Evolutionary conservation across 345 rosid genomes (phyloP), one percentile per base, ranked within the genome.

Genomic region (Gossypium herbaceum): DNA sequence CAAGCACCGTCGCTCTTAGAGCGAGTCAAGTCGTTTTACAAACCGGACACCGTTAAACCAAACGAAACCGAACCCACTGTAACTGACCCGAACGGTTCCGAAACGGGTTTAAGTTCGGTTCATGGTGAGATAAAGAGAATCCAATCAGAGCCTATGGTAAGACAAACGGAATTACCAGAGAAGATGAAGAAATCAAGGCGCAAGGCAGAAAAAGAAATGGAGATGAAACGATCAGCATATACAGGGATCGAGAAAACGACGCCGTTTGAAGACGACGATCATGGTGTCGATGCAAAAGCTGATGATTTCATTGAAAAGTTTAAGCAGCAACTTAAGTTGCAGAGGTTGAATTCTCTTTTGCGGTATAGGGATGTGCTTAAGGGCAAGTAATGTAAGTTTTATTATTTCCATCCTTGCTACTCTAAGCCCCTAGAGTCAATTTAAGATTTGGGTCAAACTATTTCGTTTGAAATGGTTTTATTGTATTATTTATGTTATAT

Each of bases 181-280:
- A 85, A 77, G 76, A 82, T 91, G 90, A 91, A 83, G 79, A 94
- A 87, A 79, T 88, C 93, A 2, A 89, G 85, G 1, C 91, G 97
- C 77, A 89, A 86, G 64, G 11, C 10, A 5, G 66, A 54, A 16
- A 24, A 48, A n/a, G 71, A 63, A 48, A 41, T 64, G 52, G 77
- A 64, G 54, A 63, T 51, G 44, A 63, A 71, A 20, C 61, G 63
- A 16, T 43, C 63, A 2, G 34, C 27, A 3, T 50, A 72, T 12
- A 41, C 71, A n/a, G 54, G 71, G 62, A 12, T 74, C 39, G 72
- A 64, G 43, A 64, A 19, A 41, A 74, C 51, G 5, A n/a, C 2
- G 2, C 64, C 63, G 24, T 11, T 64, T 3, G 72, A 63, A 22
- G 77, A 62, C 8, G 57, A 13, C 16, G 41, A 59, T 59, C 64